Percentiles rank a stretch among this genome's conserved stretches.
phyloP scores from a whole-genome alignment of 2,329 filamentous ascomycete genomes.

The Trichophyton simii region DNA sequence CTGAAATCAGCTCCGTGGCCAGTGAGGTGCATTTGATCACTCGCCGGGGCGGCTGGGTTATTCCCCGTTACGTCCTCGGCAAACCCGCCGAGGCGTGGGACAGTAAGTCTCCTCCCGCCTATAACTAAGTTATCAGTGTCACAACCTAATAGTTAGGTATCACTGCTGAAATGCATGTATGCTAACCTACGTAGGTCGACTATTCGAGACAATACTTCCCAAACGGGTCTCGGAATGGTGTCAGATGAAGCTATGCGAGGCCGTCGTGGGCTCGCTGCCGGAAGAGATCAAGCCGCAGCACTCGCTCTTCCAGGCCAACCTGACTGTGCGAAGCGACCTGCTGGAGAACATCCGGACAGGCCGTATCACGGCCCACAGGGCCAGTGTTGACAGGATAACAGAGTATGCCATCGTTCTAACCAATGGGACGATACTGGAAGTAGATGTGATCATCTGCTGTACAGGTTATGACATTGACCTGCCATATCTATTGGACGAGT shows the following conservation, averaged over 20 bases:
- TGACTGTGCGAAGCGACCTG: slow-evolving; percentile 24
- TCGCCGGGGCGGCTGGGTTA: slow-evolving; percentile 28
- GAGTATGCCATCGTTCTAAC: slow-evolving; percentile 20
- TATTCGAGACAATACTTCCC: slow-evolving; percentile 13
- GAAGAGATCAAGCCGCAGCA: slow-evolving; percentile 24
- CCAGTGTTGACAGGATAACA: slow-evolving; percentile 21
- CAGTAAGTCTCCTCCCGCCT: slow-evolving; percentile 17
- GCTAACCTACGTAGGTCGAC: slow-evolving; percentile 8
- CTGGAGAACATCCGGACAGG: slow-evolving; percentile 24
- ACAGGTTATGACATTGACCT: slow-evolving; percentile 22
- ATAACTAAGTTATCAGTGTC: too few species aligned
- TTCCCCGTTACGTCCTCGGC: slow-evolving; percentile 29
- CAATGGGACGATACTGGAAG: slow-evolving; percentile 20
- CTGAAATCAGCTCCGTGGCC: slow-evolving; percentile 25
- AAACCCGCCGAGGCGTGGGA: slow-evolving; percentile 27
- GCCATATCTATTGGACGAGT: slow-evolving; percentile 14
- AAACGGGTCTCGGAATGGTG: slow-evolving; percentile 18
- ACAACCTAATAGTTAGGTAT: background rate
- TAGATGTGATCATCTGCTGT: slow-evolving; percentile 24
- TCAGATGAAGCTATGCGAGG: slow-evolving; percentile 22
- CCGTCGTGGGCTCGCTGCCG: slow-evolving; percentile 23
- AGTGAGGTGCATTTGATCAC: slow-evolving; percentile 28
- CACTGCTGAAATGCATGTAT: slow-evolving; percentile 2
- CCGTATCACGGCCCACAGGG: slow-evolving; percentile 23
- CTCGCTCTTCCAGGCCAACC: slow-evolving; percentile 25